Evolutionary conservation across 495 filamentous ascomycete genomes (phyloP), one percentile per base, ranked within the genome.

Genomic region (Neurospora tetraspora): DNA sequence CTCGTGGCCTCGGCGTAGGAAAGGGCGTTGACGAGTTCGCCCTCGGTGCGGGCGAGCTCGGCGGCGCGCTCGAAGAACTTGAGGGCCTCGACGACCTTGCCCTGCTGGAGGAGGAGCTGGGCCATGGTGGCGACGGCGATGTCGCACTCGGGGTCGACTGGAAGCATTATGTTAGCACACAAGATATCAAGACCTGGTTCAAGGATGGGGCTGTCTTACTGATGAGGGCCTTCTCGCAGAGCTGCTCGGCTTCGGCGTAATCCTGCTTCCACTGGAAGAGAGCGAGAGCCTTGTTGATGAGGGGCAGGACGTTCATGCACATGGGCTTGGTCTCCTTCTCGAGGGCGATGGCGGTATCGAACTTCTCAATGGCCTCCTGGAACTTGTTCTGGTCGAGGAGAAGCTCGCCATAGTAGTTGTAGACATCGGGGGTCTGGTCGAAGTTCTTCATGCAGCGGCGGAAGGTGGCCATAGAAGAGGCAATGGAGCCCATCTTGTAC

Each of bases 391-490:
- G 96, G 84, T 99, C 96, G 27, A 99, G 89, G 31, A 99, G 86
- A n/a, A 99, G 88, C 83, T 99, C 96, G 78, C 96, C 96, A 75
- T 96, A 98, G 88, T 98, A 99, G 85, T 99, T 99, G 85, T 98
- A 99, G 4, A 99, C 96, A 79, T 99, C 96, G 6, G 96, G 94
- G 10, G 95, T 93, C 75, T 93, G 92, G 74, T 94, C 92, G 78
- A 99, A 99, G 83, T 96, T 97, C 91, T 98, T 99, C 77, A 98
- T 94, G 79, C 94, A 97, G 39, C 94, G 88, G 73, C 96, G 88
- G 89, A 99, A 99, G 7, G 96, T 98, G 16, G 96, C 94, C 94
- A 98, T 98, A 36, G 94, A 97, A 8, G 94, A 97, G 4, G 96
- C 96, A 69, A 98, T 92, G 11, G 94, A 97, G 72, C 96, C 96